These are phyloP conservation scores for Alternaria brassicicola DNA, from an alignment of 2,329 filamentous ascomycete species.

Conservation along the genomic window DNA sequence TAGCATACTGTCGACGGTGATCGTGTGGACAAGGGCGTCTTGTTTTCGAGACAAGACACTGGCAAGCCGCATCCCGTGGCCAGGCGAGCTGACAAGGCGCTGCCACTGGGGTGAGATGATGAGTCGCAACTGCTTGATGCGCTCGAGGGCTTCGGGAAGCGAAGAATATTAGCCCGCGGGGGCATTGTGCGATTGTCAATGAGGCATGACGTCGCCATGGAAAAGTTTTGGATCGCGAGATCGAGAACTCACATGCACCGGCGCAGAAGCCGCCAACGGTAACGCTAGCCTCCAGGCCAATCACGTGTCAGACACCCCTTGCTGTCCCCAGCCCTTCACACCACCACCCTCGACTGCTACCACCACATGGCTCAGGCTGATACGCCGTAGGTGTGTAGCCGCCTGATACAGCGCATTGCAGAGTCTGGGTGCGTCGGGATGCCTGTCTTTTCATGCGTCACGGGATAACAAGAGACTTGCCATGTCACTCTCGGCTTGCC, in stretches of 20 bases:
- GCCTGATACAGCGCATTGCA: constrained; percentile 2
- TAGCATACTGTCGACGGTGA: constrained; percentile 28
- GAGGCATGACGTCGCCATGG: constrained; percentile 14
- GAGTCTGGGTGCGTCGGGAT: background rate
- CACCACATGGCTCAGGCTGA: constrained; percentile 25
- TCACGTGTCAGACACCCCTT: constrained; percentile 11
- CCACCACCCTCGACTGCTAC: constrained; percentile 17
- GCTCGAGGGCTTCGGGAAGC: background rate
- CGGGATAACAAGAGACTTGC: background rate
- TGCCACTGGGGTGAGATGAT: constrained; percentile 2
- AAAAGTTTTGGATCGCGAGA: constrained; percentile 24
- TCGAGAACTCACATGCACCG: constrained; percentile 20
- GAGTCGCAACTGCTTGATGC: background rate
- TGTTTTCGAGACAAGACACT: constrained; percentile 13
- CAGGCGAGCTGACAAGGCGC: constrained; percentile 7
- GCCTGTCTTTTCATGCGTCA: background rate
- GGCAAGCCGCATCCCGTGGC: constrained; percentile 18
- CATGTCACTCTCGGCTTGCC: background rate
- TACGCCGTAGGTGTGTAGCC: constrained; percentile 9
- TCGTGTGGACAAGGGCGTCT: constrained; percentile 28
- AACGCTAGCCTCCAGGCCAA: constrained; percentile 21
- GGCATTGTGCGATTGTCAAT: constrained; percentile 7
- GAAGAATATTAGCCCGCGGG: background rate
- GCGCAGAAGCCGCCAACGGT: constrained; percentile 11
- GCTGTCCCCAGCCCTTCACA: constrained; percentile 10